Evolutionary conservation across 768 basidiomycete genomes (phyloP), one percentile per base, ranked within the genome.

Genomic region (Lyophyllum decastes): DNA sequence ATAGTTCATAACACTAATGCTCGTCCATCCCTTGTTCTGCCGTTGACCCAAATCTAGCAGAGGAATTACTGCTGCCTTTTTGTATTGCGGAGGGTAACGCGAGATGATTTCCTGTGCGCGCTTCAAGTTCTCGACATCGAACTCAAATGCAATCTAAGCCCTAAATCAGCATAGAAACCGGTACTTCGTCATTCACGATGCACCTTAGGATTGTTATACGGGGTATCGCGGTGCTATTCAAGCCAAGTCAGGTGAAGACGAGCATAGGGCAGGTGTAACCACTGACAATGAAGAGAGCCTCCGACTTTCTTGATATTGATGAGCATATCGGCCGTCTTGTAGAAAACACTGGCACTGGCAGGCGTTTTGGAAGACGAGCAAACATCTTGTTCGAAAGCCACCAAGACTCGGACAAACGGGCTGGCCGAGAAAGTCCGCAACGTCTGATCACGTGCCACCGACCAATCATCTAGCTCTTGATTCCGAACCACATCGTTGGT

Each of bases 21-120:
- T 94, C 24, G 96, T 98, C 93, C 94, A 99, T 65, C 93, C 94
- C 64, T 96, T 93, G 79, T 98, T 98, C 74, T 99, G 97, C 63
- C 94, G 85, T 75, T 99, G 97, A 1, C 89, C 95, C 44, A 99
- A 84, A 74, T 98, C 95, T 57, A 99, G 87, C 30, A 99, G 82
- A 47, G 97, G 97, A 70, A 99, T 98, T 65, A 94, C 89, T 26
- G 97, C 97, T 17, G 95, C 96, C 74, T 99, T 99, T 84, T 94
- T 97, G 83, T 98, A 99, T 68, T 98, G 95, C 52, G 93, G 83
- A 21, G 96, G 96, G 78, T 99, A 99, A 64, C 87, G 88, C 41
- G 91, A 81, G 72, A 98, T 92, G 76, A 98, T 91, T 71, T 93
- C 89, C 60, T 95, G 66, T 0, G 94, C 95, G 34, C 84, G 83